phyloP scores from a whole-genome alignment of 345 rosid genomes.

The Populus euphratica region DNA sequence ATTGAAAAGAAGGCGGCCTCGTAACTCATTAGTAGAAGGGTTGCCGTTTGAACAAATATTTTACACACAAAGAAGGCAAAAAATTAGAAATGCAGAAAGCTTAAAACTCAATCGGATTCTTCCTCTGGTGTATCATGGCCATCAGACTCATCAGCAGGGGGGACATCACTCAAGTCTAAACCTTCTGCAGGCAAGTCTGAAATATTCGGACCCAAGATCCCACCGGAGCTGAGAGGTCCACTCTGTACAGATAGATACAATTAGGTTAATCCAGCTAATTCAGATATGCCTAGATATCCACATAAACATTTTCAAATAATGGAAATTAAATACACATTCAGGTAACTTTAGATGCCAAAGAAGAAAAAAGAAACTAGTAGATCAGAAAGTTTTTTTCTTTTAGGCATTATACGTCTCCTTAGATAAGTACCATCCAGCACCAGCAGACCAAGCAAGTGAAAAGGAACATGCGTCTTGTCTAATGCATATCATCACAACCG shows the following conservation, averaged over 20 bases:
- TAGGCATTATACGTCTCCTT: background rate
- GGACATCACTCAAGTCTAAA: constrained; percentile 59
- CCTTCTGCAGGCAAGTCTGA: constrained; percentile 80
- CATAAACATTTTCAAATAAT: background rate
- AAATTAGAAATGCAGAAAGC: background rate
- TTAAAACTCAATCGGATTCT: constrained; percentile 12
- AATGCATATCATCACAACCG: background rate
- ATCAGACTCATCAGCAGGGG: constrained; percentile 30
- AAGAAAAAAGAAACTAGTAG: background rate
- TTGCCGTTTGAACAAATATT: background rate
- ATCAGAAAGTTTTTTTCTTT: background rate
- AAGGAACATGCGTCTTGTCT: background rate
- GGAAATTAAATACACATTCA: background rate
- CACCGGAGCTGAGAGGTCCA: constrained; percentile 73
- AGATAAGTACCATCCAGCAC: background rate
- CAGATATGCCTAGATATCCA: background rate
- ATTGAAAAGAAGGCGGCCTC: background rate
- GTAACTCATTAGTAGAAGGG: background rate
- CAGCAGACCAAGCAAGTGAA: background rate
- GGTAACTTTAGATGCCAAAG: background rate
- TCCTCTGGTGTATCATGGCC: background rate
- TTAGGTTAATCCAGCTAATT: background rate
- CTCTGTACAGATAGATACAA: constrained; percentile 42
- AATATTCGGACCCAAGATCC: constrained; percentile 62
- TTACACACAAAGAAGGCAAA: background rate